Percentiles rank a stretch among this genome's conserved stretches.
These are phyloP conservation scores for Fusarium armeniacum DNA, from an alignment of 2,329 filamentous ascomycete genomes.

Conservation along the genomic window DNA sequence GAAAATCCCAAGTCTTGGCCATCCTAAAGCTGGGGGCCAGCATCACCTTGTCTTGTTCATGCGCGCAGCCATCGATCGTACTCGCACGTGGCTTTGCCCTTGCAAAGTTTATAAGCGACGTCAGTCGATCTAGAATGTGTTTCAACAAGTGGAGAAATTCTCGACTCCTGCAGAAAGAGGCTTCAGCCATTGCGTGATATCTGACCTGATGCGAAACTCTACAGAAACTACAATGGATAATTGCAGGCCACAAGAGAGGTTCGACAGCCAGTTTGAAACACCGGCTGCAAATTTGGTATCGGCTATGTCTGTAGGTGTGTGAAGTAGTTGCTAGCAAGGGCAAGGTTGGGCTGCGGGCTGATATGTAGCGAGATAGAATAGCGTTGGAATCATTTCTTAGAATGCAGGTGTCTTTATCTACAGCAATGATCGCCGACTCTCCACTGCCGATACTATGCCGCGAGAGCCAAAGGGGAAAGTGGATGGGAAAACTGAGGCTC, in stretches of 20 bases:
- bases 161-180: neutral
- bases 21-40: constrained; percentile 9
- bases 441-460: constrained; percentile 3
- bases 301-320: neutral
- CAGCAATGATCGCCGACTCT: constrained; percentile 5
- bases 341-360: neutral
- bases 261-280: neutral
- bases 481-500: neutral
- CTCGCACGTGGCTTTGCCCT: constrained; percentile 24
- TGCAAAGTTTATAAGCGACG: constrained; percentile 33
- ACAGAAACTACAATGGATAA: neutral
- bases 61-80: constrained; percentile 16
- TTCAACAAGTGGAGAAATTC: constrained; percentile 8
- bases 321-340: neutral
- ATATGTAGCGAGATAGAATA: constrained; percentile 1
- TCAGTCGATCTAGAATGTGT: constrained; percentile 24
- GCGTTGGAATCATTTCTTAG: neutral
- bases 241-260: constrained; percentile 5
- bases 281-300: neutral
- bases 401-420: neutral
- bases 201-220: neutral
- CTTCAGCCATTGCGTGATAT: constrained; percentile 7
- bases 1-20: constrained; percentile 2
- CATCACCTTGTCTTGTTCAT: neutral
- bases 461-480: neutral